A percentile compares a stretch with the other conserved stretches of the same genome.
phyloP scores from a whole-genome alignment of 352 stramenopile genomes.

The Poterioochromonas sp. region DNA sequence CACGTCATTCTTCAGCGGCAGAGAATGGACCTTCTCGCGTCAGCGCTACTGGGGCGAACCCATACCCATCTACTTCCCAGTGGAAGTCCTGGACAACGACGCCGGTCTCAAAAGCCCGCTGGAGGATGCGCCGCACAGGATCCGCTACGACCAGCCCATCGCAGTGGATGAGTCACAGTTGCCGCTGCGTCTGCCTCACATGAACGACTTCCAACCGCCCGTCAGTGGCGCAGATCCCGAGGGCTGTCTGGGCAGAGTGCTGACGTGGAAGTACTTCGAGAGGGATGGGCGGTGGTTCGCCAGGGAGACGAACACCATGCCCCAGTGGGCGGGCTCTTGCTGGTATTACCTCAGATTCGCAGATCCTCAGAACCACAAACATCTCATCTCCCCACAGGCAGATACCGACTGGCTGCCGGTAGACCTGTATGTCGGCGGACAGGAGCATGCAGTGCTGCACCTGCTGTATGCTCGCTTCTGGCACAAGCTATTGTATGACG shows the following conservation, averaged over 20 bases:
- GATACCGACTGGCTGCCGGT: conserved; percentile 92
- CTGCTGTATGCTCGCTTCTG: conserved; percentile 98
- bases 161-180: conserved; percentile 70
- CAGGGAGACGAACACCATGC: conserved; percentile 73
- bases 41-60: conserved; percentile 98
- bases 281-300: conserved; percentile 66
- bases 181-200: conserved; percentile 79
- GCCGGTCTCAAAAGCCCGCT: conserved; percentile 45
- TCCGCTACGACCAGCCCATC: conserved; percentile 61
- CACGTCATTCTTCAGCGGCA: conserved; percentile 79
- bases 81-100: conserved; percentile 57
- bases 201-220: conserved; percentile 73
- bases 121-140: conserved; percentile 56
- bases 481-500: conserved; percentile 50
- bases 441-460: conserved; percentile 98
- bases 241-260: conserved; percentile 69
- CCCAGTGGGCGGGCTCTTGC: conserved; percentile 63
- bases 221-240: conserved; percentile 80
- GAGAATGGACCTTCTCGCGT: conserved; percentile 96
- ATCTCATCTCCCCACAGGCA: too few relatives aligned
- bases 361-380: conserved; percentile 80
- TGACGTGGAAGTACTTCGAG: conserved; percentile 70
- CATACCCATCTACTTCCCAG: conserved; percentile 94
- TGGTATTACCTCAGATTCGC: conserved; percentile 99
- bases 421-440: conserved; percentile 95